Evolutionary conservation across 495 filamentous ascomycete genomes (phyloP), one percentile per base, ranked within the genome.

Genomic region (Hypoxylon perforatum): DNA sequence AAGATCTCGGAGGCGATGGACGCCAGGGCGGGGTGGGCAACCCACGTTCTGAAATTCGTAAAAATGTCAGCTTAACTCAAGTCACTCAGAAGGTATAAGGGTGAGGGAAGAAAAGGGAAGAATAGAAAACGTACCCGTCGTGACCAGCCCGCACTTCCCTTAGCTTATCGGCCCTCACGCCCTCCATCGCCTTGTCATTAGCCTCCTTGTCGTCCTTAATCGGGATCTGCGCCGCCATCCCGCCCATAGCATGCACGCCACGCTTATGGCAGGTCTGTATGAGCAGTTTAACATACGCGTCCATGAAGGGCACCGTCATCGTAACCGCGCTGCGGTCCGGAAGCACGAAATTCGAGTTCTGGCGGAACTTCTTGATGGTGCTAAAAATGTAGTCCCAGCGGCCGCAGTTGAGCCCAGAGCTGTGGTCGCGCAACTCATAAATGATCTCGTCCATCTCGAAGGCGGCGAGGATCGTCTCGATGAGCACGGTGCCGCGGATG

Each of bases 381-480:
- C 90, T 94, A 85, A 99, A 99, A 82, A 99, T 98, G 85, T 99
- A 99, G 76, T 99, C 95, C 95, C 95, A 99, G 50, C 95, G 91
- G 50, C 95, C 95, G 79, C 95, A 99, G 85, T 99, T 99, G 66
- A 99, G 86, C 53, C 95, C 95, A 10, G 95, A 90, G 78, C 89
- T 92, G 84, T 99, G 95, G 75, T 98, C 94, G 36, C 95, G 92
- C 64, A 99, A 90, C 80, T 99, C 95, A 82, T 97, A 99, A 78
- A 99, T 98, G 79, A 99, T 98, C 90, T 99, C 95, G 61, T 99
- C 95, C 95, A 99, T 99, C 84, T 99, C 96, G 70, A 99, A 99
- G n/a, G 93, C 96, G 28, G 96, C 95, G 21, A 92, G 83, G 79
- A 99, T 98, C 57, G 95, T 99, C 86, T 99, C 95, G 77, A 99